These are phyloP conservation scores for Termitomyces sp. DNA, from an alignment of 768 basidiomycete species.

Conservation along the genomic window DNA sequence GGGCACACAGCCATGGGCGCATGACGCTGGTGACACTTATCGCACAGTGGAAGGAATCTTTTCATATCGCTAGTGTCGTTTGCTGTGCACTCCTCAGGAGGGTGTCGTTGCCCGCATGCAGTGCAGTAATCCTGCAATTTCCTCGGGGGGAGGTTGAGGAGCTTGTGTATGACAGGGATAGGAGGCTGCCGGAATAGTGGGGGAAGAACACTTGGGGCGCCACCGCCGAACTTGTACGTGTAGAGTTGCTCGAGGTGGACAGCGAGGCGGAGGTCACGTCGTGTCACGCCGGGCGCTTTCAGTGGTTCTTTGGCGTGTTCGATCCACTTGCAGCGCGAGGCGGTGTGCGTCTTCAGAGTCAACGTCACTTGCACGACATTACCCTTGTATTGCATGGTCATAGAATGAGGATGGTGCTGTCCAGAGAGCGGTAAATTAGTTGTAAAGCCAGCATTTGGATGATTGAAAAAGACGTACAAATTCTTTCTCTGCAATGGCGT, in stretches of 20 bases:
- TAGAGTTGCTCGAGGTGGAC: conserved; percentile 34
- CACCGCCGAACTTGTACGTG: neutral
- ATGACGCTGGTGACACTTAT: conserved; percentile 1
- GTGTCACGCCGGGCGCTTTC: conserved; percentile 41
- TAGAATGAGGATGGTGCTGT: conserved; percentile 26
- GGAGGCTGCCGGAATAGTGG: neutral
- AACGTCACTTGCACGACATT: conserved; percentile 15
- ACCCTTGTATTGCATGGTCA: conserved; percentile 17
- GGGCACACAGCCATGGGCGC: conserved; percentile 11
- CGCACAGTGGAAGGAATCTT: neutral
- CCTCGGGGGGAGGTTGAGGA: neutral
- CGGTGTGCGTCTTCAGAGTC: conserved; percentile 26
- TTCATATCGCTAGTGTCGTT: neutral
- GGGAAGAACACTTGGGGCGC: neutral
- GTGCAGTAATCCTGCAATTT: neutral
- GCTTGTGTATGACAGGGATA: neutral
- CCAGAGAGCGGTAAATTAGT: neutral
- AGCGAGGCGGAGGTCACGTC: conserved; percentile 51
- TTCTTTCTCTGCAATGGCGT: conserved; percentile 24
- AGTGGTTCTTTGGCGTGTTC: neutral
- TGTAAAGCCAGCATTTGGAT: neutral
- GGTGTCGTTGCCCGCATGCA: conserved; percentile 8
- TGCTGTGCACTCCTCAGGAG: neutral
- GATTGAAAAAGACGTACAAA: conserved; percentile 21
- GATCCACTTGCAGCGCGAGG: conserved; percentile 14